Evolutionary conservation across 768 basidiomycete genomes (phyloP).

Genomic region (Leccinum uliginosum): DNA sequence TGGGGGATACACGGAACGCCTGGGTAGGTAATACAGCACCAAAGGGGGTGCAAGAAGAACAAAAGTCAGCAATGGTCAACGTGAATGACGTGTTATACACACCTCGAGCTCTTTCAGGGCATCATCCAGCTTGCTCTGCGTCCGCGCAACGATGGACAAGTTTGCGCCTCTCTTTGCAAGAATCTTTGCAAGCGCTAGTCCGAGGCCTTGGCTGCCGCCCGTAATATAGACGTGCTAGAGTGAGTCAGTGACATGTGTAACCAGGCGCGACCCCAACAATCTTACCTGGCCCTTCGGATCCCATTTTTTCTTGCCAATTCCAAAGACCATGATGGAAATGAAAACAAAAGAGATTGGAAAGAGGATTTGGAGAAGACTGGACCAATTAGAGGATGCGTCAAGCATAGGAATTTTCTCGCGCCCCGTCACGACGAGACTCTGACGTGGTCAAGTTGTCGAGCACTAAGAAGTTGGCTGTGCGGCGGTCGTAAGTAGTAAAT

Average conservation of each 20-base stretch:
- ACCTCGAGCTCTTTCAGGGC: conserved; percentile 68
- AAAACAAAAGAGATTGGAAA: conserved; percentile 11
- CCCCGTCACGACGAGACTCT: too few relatives aligned
- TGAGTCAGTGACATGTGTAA: neutral
- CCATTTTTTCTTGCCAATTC: conserved; percentile 36
- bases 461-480: too few relatives aligned
- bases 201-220: conserved; percentile 79
- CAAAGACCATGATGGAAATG: conserved; percentile 17
- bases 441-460: too few relatives aligned
- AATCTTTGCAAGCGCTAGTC: conserved; percentile 65
- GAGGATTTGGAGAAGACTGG: neutral
- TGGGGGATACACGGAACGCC: conserved; percentile 48
- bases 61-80: neutral
- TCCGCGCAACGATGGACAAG: conserved; percentile 82
- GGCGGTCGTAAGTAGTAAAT: too few relatives aligned
- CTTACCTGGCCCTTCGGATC: conserved; percentile 44
- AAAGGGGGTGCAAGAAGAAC: neutral
- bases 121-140: conserved; percentile 54
- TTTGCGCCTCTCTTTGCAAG: conserved; percentile 69
- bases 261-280: too few relatives aligned
- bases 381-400: neutral
- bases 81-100: conserved; percentile 8
- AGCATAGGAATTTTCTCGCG: neutral
- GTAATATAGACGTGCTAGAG: conserved; percentile 80
- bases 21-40: conserved; percentile 20